Percentiles rank a stretch among this genome's conserved stretches.
These are phyloP conservation scores for Cyamopsis tetragonoloba DNA, from an alignment of 306 rosid genomes.

Conservation along the genomic window DNA sequence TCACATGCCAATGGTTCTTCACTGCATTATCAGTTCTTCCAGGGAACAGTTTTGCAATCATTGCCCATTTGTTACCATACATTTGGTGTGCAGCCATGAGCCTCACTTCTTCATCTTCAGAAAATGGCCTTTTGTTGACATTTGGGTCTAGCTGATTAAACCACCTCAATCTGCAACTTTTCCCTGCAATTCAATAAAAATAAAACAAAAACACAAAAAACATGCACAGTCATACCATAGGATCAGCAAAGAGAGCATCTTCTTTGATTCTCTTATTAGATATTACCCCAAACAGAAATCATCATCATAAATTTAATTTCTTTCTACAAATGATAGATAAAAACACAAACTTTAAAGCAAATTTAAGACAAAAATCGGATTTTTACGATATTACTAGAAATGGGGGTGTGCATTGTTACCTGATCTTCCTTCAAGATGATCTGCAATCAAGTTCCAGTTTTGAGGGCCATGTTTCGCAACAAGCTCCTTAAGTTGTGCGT, in stretches of 20 bases:
- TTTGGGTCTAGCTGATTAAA: slow-evolving; percentile 87
- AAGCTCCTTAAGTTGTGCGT: slow-evolving; percentile 71
- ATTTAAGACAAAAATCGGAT: neutral
- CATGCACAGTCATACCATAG: neutral
- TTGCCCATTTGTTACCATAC: slow-evolving; percentile 92
- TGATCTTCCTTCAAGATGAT: slow-evolving; percentile 78
- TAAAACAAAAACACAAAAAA: neutral
- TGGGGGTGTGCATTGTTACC: slow-evolving; percentile 38
- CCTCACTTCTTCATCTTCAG: slow-evolving; percentile 75
- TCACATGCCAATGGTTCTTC: slow-evolving; percentile 93
- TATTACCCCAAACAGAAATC: neutral
- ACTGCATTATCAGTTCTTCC: slow-evolving; percentile 94
- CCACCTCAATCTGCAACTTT: slow-evolving; percentile 96
- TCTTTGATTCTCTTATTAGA: too few relatives aligned
- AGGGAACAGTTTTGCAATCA: slow-evolving; percentile 79
- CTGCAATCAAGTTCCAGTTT: slow-evolving; percentile 91
- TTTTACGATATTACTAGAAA: neutral
- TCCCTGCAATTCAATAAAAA: slow-evolving; percentile 41
- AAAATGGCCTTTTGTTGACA: slow-evolving; percentile 64
- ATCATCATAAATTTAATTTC: neutral
- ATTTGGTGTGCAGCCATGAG: slow-evolving; percentile 57
- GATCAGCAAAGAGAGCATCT: neutral
- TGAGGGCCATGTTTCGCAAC: slow-evolving; percentile 86
- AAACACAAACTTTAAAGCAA: neutral
- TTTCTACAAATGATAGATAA: neutral